Evolutionary conservation across 2,329 filamentous ascomycete genomes (phyloP).

Genomic region (Colletotrichum plurivorum): DNA sequence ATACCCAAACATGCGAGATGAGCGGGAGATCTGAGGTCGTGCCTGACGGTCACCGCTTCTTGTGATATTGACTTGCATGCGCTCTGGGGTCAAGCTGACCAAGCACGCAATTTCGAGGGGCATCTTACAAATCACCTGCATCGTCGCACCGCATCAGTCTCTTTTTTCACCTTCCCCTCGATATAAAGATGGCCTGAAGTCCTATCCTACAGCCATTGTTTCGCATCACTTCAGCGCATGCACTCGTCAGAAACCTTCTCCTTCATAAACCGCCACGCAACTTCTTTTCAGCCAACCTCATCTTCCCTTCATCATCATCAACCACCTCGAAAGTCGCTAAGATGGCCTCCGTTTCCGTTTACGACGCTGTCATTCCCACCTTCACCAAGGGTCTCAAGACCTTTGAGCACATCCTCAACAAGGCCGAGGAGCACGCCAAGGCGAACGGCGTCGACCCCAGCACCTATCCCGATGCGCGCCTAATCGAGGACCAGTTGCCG

Average conservation of each 20-base stretch:
- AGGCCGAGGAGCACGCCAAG: slow-evolving; percentile 48
- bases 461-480: slow-evolving; percentile 43
- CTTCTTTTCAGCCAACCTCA: neutral
- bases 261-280: neutral
- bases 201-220: neutral
- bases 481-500: slow-evolving; percentile 53
- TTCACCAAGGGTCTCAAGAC: slow-evolving; percentile 45
- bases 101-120: slow-evolving; percentile 26
- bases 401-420: slow-evolving; percentile 48
- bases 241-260: neutral
- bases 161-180: neutral
- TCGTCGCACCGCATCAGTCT: neutral
- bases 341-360: slow-evolving; percentile 49
- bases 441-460: slow-evolving; percentile 44
- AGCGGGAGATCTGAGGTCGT: slow-evolving; percentile 10
- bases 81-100: slow-evolving; percentile 14
- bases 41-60: slow-evolving; percentile 24
- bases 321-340: slow-evolving; percentile 13
- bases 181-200: slow-evolving; percentile 15
- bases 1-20: neutral
- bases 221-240: slow-evolving; percentile 18
- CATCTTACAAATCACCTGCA: slow-evolving; percentile 22
- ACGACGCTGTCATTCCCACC: slow-evolving; percentile 47
- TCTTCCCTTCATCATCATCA: neutral
- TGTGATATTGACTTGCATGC: slow-evolving; percentile 13